Evolutionary conservation across 2,329 filamentous ascomycete genomes (phyloP).

Genomic region (Intubia oerlemansii): DNA sequence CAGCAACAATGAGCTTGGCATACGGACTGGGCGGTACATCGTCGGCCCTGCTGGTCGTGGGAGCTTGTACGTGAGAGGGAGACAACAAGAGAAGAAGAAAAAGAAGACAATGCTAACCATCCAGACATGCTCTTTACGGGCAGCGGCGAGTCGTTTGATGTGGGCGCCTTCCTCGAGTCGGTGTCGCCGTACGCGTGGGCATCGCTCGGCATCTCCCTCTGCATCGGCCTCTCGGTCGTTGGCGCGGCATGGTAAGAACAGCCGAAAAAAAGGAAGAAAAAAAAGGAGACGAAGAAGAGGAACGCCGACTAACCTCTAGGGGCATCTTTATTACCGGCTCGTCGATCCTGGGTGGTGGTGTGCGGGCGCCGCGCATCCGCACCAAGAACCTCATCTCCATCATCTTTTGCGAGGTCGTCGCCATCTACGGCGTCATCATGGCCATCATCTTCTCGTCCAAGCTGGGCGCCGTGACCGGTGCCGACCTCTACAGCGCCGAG

Average conservation of each 20-base stretch:
- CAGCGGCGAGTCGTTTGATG: slow-evolving; percentile 90
- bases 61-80: slow-evolving; percentile 43
- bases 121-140: slow-evolving; percentile 99
- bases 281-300: neutral
- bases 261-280: neutral
- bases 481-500: slow-evolving; percentile 47
- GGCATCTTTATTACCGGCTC: slow-evolving; percentile 98
- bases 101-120: too few species aligned
- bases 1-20: slow-evolving; percentile 58
- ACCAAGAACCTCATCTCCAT: slow-evolving; percentile 99
- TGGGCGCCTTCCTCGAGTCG: slow-evolving; percentile 84
- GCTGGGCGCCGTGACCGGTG: slow-evolving; percentile 41
- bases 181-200: slow-evolving; percentile 93
- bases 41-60: slow-evolving; percentile 49
- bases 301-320: slow-evolving; percentile 30
- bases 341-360: slow-evolving; percentile 89
- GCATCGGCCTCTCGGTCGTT: slow-evolving; percentile 88
- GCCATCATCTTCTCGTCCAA: slow-evolving; percentile 94
- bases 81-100: too few species aligned
- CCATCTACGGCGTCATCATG: slow-evolving; percentile 99
- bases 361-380: slow-evolving; percentile 89
- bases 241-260: slow-evolving; percentile 80
- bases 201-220: slow-evolving; percentile 71
- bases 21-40: slow-evolving; percentile 51
- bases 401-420: slow-evolving; percentile 99